Evolutionary conservation across 129 eudicot genomes (phyloP), one percentile per base, ranked within the genome.

Genomic region (Oenanthe sinensis): DNA sequence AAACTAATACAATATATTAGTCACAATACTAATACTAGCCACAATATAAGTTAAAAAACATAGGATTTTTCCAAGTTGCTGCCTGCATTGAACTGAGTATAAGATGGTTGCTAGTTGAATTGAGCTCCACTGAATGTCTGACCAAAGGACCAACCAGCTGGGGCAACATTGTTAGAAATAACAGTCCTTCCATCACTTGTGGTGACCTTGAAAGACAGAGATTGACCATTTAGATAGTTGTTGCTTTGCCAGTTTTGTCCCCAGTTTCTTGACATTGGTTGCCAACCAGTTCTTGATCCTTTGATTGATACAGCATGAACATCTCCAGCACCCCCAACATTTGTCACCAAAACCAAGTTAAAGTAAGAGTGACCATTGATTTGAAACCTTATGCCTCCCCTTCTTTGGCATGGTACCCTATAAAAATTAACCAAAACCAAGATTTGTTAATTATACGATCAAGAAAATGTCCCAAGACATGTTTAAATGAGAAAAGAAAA

Each of bases 231-330:
- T 16, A 93, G 92, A 39, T 87, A 86, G 9, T 81, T 22, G 85
- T 93, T 93, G 83, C 94, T 90, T 75, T 93, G 98, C 96, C 98
- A 93, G 70, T 93, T 93, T 79, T 93, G 98, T 45, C 98, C 97
- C 98, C 98, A 93, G 86, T 93, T 93, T 77, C 98, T 80, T 6
- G 98, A 93, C 96, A 93, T 90, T 33, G 79, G 84, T 62, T 93
- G 96, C 98, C 98, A 93, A 9, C 87, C 86, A 5, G 91, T 86
- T 33, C 96, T 87, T n/a, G 98, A 90, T 16, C 98, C 98, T 78
- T 93, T 93, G 78, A 93, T 82, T 1, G 93, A 80, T 46, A 88
- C 96, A 0, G 91, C 78, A 17, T 89, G 96, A 4, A 88, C 97
- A 76, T 92, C 97, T 62, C 97, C 93, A 15, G 93, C 96, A 33